Base-by-base conservation (phyloP, 345 rosid genomes). In the Pistacia vera region DNA sequence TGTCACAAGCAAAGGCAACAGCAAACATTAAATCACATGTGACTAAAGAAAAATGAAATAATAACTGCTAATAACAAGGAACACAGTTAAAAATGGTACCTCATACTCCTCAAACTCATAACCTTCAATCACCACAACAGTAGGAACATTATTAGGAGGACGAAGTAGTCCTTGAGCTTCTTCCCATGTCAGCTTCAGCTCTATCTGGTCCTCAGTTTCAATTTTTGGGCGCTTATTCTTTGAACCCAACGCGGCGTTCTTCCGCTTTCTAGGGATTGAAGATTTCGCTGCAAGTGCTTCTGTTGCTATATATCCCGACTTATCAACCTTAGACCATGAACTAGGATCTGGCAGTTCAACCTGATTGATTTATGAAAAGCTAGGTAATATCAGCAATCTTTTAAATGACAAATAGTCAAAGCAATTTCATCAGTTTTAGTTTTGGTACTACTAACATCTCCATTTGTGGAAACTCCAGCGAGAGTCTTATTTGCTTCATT, bases 51-150 rank as follows among this genome's bases (percentile, higher is more conserved):
- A 30, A 54, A 74, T 36, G 65, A 41, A 57, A 61, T 35, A 57
- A 36, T 52, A 52, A 48, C 12, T 54, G 20, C 35, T 62, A 48
- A 75, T 55, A 63, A n/a, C 36, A 61, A 65, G 38, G 5, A 85
- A 51, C 56, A 74, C 20, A 48, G 30, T 63, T 65, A 66, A 60
- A 3, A 5, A 68, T 35, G 13, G 57, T 87, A 96, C 99, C 98
- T 94, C 95, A 30, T 90, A 94, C 75, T 92, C 98, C 86, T 96
- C 99, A 85, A 96, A 91, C 85, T 96, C 99, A 80, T 74, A 82
- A 59, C 91, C 98, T 74, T 94, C 97, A 77, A 94, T 90, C 60
- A 83, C 84, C 73, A 91, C 88, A 75, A 90, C 74, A 66, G 89
- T 88, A 44, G 97, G 95, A 79, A 77, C 70, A 75, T 70, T 76